Conservation (phyloP, 2,329 filamentous ascomycete species). For the Didymosphaeria variabile region DNA sequence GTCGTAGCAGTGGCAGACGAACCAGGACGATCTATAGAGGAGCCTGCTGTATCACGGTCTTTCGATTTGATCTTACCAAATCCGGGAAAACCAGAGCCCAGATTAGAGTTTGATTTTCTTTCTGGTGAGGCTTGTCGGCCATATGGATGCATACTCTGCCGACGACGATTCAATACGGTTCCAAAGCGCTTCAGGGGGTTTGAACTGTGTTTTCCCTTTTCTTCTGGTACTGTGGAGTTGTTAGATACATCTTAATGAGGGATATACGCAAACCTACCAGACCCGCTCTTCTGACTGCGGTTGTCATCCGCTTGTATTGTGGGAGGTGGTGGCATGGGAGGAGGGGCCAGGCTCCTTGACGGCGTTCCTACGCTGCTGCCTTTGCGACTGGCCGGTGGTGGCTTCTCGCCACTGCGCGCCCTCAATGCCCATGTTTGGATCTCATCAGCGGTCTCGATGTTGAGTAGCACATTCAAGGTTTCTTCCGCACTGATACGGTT, state of each 20-base stretch:
- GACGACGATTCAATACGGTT: conserved; percentile 50
- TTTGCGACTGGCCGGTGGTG: conserved; percentile 38
- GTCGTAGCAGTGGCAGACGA: conserved; percentile 44
- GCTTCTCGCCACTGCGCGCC: conserved; percentile 51
- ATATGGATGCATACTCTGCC: conserved; percentile 52
- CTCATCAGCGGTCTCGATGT: conserved; percentile 86
- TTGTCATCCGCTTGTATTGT: conserved; percentile 60
- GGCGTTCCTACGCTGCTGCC: conserved; percentile 42
- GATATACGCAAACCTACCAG: conserved; percentile 46
- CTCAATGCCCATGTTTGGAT: conserved; percentile 75
- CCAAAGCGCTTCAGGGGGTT: conserved; percentile 52
- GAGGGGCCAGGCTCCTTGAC: conserved; percentile 47
- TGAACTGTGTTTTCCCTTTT: conserved; percentile 48
- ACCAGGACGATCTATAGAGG: conserved; percentile 41
- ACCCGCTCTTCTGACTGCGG: conserved; percentile 62
- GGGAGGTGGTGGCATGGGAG: conserved; percentile 40
- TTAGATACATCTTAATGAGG: conserved; percentile 2
- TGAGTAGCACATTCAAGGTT: conserved; percentile 82
- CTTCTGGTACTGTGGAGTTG: conserved; percentile 35
- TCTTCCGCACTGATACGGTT: conserved; percentile 78
- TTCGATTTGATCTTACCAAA: conserved; percentile 73
- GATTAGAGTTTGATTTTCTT: conserved; percentile 61
- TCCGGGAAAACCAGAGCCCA: conserved; percentile 66
- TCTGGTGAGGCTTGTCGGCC: conserved; percentile 55
- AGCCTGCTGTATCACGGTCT: conserved; percentile 61